phyloP scores from a whole-genome alignment of 257 asterid genomes.

The Rauvolfia tetraphylla region DNA sequence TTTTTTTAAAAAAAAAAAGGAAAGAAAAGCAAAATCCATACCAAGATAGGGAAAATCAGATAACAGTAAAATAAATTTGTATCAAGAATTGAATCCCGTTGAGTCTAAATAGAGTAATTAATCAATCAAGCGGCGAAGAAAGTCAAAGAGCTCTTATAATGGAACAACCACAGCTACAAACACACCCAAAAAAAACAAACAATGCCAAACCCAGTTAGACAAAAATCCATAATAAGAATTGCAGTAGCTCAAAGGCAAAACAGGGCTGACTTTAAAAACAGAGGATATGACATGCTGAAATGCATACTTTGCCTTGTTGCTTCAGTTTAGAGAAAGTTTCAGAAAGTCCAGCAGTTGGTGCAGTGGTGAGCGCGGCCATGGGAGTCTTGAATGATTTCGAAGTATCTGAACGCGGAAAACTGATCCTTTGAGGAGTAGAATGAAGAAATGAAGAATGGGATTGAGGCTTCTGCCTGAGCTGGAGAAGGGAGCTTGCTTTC shows the following conservation, averaged over 20 bases:
- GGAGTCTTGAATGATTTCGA: constrained; percentile 26
- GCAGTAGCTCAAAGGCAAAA: not conserved
- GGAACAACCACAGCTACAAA: not conserved
- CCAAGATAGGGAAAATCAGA: not conserved
- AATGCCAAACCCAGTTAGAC: not conserved
- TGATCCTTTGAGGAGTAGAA: constrained; percentile 15
- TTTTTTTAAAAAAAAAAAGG: not conserved
- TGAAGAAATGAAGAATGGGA: constrained; percentile 18
- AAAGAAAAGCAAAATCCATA: not conserved
- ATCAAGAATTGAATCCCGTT: not conserved
- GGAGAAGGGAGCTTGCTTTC: constrained; percentile 35
- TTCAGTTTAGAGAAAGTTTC: constrained; percentile 63
- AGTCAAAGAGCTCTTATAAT: not conserved
- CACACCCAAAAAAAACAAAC: too few species aligned
- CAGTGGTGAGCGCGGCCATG: constrained; percentile 51
- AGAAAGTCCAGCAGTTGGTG: constrained; percentile 48
- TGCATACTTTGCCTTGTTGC: constrained; percentile 57
- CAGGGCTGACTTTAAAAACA: not conserved
- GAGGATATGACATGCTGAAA: not conserved
- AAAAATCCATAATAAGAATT: not conserved
- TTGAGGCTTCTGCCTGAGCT: constrained; percentile 26
- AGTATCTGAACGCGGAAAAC: constrained; percentile 15
- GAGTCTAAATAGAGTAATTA: not conserved
- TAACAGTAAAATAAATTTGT: not conserved
- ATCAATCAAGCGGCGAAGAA: not conserved